Evolutionary conservation across 2,329 filamentous ascomycete species (phyloP).

Genomic region (Simplicillium aogashimaense): DNA sequence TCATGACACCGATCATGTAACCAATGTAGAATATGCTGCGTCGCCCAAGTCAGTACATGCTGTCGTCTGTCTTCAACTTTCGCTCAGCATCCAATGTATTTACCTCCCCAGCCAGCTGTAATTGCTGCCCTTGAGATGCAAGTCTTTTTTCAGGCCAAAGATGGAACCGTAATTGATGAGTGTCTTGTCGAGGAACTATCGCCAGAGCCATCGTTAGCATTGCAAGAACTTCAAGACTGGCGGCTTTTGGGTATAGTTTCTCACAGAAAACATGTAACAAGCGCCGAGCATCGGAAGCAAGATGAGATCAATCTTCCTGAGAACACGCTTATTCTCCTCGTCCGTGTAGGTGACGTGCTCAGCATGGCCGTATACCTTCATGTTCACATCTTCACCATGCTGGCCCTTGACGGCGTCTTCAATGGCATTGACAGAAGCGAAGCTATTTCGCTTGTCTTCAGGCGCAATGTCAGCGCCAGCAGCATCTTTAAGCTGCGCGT

Average conservation of each 20-base stretch:
- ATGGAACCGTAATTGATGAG: conserved; percentile 1
- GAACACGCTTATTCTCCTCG: background rate
- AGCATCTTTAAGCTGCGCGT: background rate
- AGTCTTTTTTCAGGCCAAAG: background rate
- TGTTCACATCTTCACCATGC: background rate
- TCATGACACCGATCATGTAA: conserved; percentile 2
- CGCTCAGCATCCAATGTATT: too few species aligned
- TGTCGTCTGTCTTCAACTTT: too few species aligned
- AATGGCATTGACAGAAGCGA: background rate
- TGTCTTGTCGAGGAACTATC: background rate
- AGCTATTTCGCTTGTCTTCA: background rate
- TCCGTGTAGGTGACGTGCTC: background rate
- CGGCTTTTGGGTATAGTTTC: background rate
- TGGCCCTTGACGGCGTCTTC: background rate
- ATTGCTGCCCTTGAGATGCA: conserved; percentile 1
- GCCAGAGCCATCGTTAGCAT: background rate
- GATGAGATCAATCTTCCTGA: background rate
- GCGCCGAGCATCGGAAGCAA: background rate
- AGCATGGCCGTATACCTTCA: conserved; percentile 1
- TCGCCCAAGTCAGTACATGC: too few species aligned
- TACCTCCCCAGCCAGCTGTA: conserved; percentile 2
- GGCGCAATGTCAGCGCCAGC: background rate
- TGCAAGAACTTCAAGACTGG: too few species aligned
- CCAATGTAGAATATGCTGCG: conserved; percentile 2
- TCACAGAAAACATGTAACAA: conserved; percentile 3